These are phyloP conservation scores for Volvariella volvacea DNA, from an alignment of 1,284 basidiomycete genomes.

Conservation along the genomic window DNA sequence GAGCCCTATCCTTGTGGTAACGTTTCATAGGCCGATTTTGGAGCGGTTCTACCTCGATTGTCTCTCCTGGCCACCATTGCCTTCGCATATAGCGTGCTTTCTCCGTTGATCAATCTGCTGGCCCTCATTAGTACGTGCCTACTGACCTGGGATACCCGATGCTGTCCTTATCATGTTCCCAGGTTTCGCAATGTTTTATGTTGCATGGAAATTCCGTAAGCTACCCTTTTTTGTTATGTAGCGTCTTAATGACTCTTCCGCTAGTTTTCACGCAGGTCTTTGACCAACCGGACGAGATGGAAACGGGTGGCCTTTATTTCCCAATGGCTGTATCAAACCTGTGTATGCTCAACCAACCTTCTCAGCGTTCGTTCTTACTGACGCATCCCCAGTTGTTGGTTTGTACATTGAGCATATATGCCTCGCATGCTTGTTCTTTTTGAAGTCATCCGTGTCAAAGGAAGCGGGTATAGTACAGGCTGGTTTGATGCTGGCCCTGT, in stretches of 20 bases:
- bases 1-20: not conserved
- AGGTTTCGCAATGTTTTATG: constrained; percentile 59
- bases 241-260: not conserved
- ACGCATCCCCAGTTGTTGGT: constrained; percentile 44
- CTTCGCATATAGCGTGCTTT: constrained; percentile 65
- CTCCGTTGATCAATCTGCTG: constrained; percentile 69
- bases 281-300: constrained; percentile 45
- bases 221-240: constrained; percentile 11
- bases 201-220: constrained; percentile 60
- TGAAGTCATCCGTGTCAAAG: constrained; percentile 33
- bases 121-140: constrained; percentile 39
- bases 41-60: constrained; percentile 44
- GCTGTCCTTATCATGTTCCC: not conserved
- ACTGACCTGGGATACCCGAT: not conserved
- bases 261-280: constrained; percentile 49
- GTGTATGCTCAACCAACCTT: constrained; percentile 27
- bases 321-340: constrained; percentile 70
- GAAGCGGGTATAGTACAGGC: constrained; percentile 43
- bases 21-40: constrained; percentile 32
- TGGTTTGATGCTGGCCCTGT: constrained; percentile 55
- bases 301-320: constrained; percentile 58
- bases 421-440: constrained; percentile 62
- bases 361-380: not conserved
- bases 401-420: constrained; percentile 65
- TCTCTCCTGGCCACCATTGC: constrained; percentile 43